Evolutionary conservation across 108 stramenopile species (phyloP), one percentile per base, ranked within the genome.

Genomic region (Discostella pseudostelligera): DNA sequence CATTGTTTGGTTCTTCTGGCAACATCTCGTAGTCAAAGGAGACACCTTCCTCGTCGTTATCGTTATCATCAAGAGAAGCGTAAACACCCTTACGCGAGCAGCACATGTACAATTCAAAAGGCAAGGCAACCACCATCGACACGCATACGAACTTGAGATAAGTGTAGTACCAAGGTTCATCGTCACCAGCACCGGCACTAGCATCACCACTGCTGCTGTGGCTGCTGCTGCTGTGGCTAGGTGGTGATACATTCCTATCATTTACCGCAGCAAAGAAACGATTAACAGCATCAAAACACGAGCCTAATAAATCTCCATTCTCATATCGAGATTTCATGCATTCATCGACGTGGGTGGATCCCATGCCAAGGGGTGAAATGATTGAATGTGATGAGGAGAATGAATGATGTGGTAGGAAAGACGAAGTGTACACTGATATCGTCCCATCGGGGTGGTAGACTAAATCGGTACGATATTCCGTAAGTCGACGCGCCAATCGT

Each of bases 401-500:
- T 10, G 55, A 28, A 39, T 1, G 29, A 12, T 16, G 28, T 9
- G 59, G 16, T 20, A 24, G 42, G 2, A 55, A n/a, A n/a, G 69
- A 49, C 1, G 43, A 11, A 10, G 51, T 54, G 69, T 62, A 70
- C 28, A 70, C 19, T 14, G 69, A 44, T 0, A 67, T 36, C 25
- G 53, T 39, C 12, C 60, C 73, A 32, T 61, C 73, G 36, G 73
- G 60, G 9, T 67, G 50, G 29, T 44, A 59, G 63, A 73, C 65
- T 17, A 74, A 5, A 39, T 67, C 65, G 28, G 43, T 46, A 7
- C 32, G 49, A 42, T 74, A 74, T 56, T 74, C 73, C 14, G 65
- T 67, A 43, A 74, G 73, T 24, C 73, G 73, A 20, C 73, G 59
- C n/a, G 73, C 73, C 26, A 74, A 47, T 25, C 73, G 59, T 42